These are phyloP conservation scores for Debaryomycetaceae sp. DNA, from an alignment of 1,139 yeast species.

Conservation along the genomic window DNA sequence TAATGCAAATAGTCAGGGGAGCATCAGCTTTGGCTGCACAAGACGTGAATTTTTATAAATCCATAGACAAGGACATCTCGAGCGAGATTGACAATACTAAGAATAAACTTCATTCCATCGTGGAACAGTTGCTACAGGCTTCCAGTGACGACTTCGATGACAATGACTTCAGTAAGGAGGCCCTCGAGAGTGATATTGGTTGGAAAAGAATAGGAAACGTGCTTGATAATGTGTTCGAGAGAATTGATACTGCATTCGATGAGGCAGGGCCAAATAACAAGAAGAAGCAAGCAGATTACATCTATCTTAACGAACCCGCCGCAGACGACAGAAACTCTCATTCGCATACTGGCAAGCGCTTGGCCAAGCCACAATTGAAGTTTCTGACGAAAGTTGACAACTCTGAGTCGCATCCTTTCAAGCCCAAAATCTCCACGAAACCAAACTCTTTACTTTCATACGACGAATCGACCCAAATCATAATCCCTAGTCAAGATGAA, in stretches of 20 bases:
- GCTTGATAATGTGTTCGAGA: slow-evolving; percentile 73
- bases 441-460: slow-evolving; percentile 65
- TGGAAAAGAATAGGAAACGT: slow-evolving; percentile 66
- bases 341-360: slow-evolving; percentile 29
- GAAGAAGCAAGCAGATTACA: slow-evolving; percentile 15
- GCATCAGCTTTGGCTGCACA: slow-evolving; percentile 73
- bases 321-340: slow-evolving; percentile 8
- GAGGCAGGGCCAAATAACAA: slow-evolving; percentile 8
- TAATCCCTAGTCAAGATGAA: slow-evolving; percentile 24
- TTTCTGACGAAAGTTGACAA: slow-evolving; percentile 67
- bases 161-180: slow-evolving; percentile 37
- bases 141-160: slow-evolving; percentile 25
- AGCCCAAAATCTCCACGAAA: slow-evolving; percentile 64
- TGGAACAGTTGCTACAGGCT: slow-evolving; percentile 47
- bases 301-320: slow-evolving; percentile 48
- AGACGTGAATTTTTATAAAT: slow-evolving; percentile 71
- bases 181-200: slow-evolving; percentile 25
- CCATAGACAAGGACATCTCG: slow-evolving; percentile 56
- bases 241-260: slow-evolving; percentile 62
- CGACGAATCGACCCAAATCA: slow-evolving; percentile 45
- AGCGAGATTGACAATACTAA: slow-evolving; percentile 42
- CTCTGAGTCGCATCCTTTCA: slow-evolving; percentile 66
- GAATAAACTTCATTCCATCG: slow-evolving; percentile 43
- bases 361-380: slow-evolving; percentile 68
- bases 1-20: slow-evolving; percentile 59